Evolutionary conservation across 148 eudicot genomes (phyloP), one percentile per base, ranked within the genome.

Genomic region (Dianthus caryophyllus): DNA sequence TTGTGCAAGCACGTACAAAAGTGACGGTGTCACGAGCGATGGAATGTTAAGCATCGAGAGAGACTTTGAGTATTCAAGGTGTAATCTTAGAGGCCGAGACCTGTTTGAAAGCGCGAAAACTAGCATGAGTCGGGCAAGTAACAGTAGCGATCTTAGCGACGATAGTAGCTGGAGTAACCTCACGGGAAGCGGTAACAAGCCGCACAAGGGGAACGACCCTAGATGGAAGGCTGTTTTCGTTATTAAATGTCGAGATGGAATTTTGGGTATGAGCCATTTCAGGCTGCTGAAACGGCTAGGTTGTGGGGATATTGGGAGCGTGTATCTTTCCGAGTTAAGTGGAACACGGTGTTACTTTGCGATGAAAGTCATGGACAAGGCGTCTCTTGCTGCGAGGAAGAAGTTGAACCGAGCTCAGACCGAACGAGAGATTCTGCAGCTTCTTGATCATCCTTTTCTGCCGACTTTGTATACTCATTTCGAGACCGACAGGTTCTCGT

Each of bases 281-380:
- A 81, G 81, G 76, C 76, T 90, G 59, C 85, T 87, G 46, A 85
- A 76, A 73, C 78, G 85, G 66, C 89, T 90, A 11, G 94, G 97
- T 4, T 87, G 87, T 75, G 97, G 97, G 65, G 97, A 90, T 67
- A 90, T 87, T 55, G 97, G 97, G 24, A 88, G 92, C 61, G 97
- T 91, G 58, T 88, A 91, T 79, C 83, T 91, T n/a, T 88, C 97
- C 0, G 90, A 90, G 77, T 79, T 90, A 69, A 90, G 87, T 77
- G 85, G 83, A 3, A 90, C 93, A 43, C 85, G 83, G 36, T 90
- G 94, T 68, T 87, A 82, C 54, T 90, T 90, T 75, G 97, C 97
- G 4, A 90, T 90, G 97, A 90, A 90, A 70, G 96, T 90, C 54
- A 90, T 90, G 92, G 92, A 90, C 68, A 90, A 87, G 80, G 90